Conservation (phyloP, 306 rosid species). For the Dicorynia guianensis region DNA sequence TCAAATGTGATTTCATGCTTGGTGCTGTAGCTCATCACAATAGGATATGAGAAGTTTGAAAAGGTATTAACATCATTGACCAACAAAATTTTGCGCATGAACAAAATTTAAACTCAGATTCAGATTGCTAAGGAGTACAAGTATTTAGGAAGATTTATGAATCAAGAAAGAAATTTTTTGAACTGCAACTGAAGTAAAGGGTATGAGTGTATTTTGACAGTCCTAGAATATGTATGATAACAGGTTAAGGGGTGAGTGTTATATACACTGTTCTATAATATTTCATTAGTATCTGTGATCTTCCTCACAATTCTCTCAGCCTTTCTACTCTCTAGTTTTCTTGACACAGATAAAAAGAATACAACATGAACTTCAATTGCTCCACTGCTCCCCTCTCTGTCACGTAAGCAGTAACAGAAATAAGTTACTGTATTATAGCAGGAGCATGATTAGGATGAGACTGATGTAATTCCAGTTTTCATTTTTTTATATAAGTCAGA, state of each 20-base stretch:
- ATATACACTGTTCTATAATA: too few species aligned
- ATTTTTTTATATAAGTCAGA: not conserved
- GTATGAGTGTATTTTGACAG: too few species aligned
- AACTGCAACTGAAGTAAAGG: too few species aligned
- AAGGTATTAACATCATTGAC: not conserved
- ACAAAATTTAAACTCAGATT: not conserved
- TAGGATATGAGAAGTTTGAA: not conserved
- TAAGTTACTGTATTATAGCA: not conserved
- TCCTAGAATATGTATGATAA: too few species aligned
- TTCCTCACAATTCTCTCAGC: too few species aligned
- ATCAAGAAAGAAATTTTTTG: too few species aligned
- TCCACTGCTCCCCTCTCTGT: not conserved
- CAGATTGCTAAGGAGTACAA: not conserved
- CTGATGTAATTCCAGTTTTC: not conserved
- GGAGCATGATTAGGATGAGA: not conserved
- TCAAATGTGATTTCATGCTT: not conserved
- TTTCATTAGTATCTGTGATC: too few species aligned
- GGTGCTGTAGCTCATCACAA: not conserved
- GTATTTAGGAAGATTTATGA: too few species aligned
- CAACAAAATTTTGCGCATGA: not conserved
- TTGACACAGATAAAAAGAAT: not conserved
- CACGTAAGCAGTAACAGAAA: too few species aligned
- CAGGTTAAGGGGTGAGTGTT: too few species aligned
- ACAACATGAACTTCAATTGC: not conserved
- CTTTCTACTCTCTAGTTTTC: too few species aligned